Conservation (phyloP, 352 stramenopile genomes). For the Aphanomyces invadans region DNA sequence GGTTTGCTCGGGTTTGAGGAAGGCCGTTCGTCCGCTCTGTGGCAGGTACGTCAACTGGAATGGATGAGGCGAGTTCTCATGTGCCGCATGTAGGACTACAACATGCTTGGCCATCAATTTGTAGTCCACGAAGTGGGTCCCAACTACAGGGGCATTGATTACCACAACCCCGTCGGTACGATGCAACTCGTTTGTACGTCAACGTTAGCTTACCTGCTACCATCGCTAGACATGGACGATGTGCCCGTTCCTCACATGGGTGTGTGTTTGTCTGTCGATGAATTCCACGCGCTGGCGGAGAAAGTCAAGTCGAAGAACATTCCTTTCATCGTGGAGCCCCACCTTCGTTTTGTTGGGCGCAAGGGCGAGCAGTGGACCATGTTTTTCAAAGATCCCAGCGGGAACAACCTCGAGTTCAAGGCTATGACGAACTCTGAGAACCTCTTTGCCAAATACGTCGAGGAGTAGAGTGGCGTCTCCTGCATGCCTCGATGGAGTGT, state of each 20-base stretch:
- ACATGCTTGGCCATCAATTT: conserved; percentile 83
- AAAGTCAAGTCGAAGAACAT: conserved; percentile 68
- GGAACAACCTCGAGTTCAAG: conserved; percentile 99
- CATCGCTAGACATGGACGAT: conserved; percentile 84
- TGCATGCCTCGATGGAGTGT: no score
- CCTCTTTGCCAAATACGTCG: conserved; percentile 97
- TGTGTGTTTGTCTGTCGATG: conserved; percentile 85
- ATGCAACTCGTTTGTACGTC: not conserved
- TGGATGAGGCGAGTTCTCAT: conserved; percentile 4
- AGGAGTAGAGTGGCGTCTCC: conserved; percentile 50
- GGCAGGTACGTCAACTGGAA: conserved; percentile 57
- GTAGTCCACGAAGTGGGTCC: conserved; percentile 87
- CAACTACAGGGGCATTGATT: conserved; percentile 90
- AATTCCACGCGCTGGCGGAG: conserved; percentile 88
- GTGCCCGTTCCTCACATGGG: conserved; percentile 97
- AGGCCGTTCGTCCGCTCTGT: conserved; percentile 86
- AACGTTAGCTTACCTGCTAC: not conserved
- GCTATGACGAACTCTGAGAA: conserved; percentile 96
- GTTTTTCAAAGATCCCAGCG: conserved; percentile 98
- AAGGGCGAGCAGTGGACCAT: conserved; percentile 98
- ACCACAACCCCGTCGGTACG: conserved; percentile 92
- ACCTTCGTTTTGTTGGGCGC: conserved; percentile 89
- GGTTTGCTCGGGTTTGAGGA: conserved; percentile 86
- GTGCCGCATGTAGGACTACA: conserved; percentile 70
- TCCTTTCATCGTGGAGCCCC: conserved; percentile 94